Conservation (phyloP, 2,329 filamentous ascomycete species). For the Xylaria sp. region DNA sequence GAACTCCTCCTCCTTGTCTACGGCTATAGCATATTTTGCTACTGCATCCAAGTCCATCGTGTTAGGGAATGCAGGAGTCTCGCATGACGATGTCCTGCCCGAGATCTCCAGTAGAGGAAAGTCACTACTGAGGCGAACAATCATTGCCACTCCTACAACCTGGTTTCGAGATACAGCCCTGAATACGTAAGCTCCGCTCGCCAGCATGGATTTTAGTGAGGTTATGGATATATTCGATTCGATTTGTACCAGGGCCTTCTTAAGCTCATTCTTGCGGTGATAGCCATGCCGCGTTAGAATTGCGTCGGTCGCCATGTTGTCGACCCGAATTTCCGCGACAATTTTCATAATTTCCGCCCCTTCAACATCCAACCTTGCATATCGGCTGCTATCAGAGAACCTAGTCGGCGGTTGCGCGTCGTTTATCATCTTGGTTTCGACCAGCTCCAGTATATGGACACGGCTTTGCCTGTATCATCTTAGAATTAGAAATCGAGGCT, state of each 20-base stretch:
- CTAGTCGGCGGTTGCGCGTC: background rate
- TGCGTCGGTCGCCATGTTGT: background rate
- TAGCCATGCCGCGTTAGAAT: conserved; percentile 19
- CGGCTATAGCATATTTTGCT: background rate
- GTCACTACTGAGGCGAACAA: background rate
- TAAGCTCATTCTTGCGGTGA: conserved; percentile 2
- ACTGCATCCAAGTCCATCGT: background rate
- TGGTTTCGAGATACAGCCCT: conserved; percentile 3
- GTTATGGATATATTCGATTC: background rate
- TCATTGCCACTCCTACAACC: conserved; percentile 20
- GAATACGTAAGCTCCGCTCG: conserved; percentile 6
- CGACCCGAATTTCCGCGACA: conserved; percentile 10
- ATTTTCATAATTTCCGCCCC: background rate
- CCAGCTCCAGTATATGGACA: background rate
- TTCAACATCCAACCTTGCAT: background rate
- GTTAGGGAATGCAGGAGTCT: background rate
- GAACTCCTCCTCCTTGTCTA: background rate
- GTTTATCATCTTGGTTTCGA: background rate
- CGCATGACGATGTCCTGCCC: background rate
- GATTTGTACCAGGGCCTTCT: conserved; percentile 17
- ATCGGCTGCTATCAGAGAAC: background rate
- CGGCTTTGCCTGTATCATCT: background rate
- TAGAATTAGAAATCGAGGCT: background rate
- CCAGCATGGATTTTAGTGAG: background rate
- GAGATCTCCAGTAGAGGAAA: background rate